These are phyloP conservation scores for Thelonectria discophora DNA, from an alignment of 2,329 filamentous ascomycete genomes.

Conservation along the genomic window DNA sequence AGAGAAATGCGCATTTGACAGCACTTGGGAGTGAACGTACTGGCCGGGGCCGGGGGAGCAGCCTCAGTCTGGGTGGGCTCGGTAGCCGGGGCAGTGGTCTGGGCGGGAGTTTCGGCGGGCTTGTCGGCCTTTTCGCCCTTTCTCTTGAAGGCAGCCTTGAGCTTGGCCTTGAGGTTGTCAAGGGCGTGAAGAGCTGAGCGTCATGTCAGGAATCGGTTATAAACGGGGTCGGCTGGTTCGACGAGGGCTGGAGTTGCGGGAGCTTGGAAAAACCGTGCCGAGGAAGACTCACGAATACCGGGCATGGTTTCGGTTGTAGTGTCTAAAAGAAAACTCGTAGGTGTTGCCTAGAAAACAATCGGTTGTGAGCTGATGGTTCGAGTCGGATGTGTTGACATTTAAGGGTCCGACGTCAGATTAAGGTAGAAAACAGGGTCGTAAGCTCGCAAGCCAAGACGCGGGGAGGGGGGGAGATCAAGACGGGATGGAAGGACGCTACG, in stretches of 20 bases:
- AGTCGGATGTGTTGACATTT: not conserved
- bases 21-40: constrained; percentile 39
- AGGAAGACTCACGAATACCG: constrained; percentile 59
- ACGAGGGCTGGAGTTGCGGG: not conserved
- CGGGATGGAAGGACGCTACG: not conserved
- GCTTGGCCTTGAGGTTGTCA: constrained; percentile 65
- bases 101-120: constrained; percentile 39
- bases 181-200: constrained; percentile 58
- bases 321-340: not conserved
- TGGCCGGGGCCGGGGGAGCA: constrained; percentile 40
- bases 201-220: constrained; percentile 16
- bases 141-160: constrained; percentile 63
- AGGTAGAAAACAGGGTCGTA: constrained; percentile 12
- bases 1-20: constrained; percentile 9
- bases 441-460: constrained; percentile 3
- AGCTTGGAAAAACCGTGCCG: not conserved
- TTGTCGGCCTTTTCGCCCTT: constrained; percentile 49
- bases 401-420: constrained; percentile 4
- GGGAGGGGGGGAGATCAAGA: constrained; percentile 12
- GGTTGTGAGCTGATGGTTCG: constrained; percentile 26
- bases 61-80: constrained; percentile 50
- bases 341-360: constrained; percentile 15
- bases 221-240: not conserved
- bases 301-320: constrained; percentile 53
- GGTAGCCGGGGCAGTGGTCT: constrained; percentile 39